These are phyloP conservation scores for Pythium apleroticum DNA, from an alignment of 352 stramenopile species.

Conservation along the genomic window DNA sequence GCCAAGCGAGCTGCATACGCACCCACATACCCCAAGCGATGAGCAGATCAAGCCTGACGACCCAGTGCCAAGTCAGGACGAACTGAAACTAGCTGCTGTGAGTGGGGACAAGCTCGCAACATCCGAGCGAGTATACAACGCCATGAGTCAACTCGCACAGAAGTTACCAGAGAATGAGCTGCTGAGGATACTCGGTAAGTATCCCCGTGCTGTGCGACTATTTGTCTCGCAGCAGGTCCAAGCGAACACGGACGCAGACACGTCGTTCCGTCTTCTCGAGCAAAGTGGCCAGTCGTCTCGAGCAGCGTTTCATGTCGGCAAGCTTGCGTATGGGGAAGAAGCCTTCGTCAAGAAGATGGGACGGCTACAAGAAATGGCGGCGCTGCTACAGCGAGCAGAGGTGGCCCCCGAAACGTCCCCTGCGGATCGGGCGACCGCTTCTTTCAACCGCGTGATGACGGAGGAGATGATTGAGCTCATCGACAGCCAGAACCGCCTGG, in stretches of 20 bases:
- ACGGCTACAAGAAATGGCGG: slow-evolving; percentile 40
- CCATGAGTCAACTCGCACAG: slow-evolving; percentile 35
- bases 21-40: background rate
- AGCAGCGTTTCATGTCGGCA: slow-evolving; percentile 40
- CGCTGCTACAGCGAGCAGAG: slow-evolving; percentile 29
- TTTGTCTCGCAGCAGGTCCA: slow-evolving; percentile 45
- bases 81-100: slow-evolving; percentile 46
- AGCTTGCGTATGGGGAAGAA: slow-evolving; percentile 47
- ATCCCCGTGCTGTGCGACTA: slow-evolving; percentile 44
- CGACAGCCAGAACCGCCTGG: slow-evolving; percentile 41
- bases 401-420: background rate
- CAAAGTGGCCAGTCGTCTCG: slow-evolving; percentile 30
- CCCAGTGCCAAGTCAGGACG: slow-evolving; percentile 9
- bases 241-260: slow-evolving; percentile 30
- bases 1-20: slow-evolving; percentile 32
- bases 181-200: slow-evolving; percentile 39
- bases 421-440: slow-evolving; percentile 26
- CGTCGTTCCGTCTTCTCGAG: slow-evolving; percentile 34
- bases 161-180: slow-evolving; percentile 37
- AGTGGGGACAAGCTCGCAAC: slow-evolving; percentile 48
- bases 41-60: slow-evolving; percentile 22
- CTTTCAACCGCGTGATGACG: slow-evolving; percentile 54
- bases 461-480: slow-evolving; percentile 48
- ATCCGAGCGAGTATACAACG: slow-evolving; percentile 43
- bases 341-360: slow-evolving; percentile 38